Evolutionary conservation across 2,329 filamentous ascomycete genomes (phyloP), one percentile per base, ranked within the genome.

Genomic region (Aspergillus tubingensis): DNA sequence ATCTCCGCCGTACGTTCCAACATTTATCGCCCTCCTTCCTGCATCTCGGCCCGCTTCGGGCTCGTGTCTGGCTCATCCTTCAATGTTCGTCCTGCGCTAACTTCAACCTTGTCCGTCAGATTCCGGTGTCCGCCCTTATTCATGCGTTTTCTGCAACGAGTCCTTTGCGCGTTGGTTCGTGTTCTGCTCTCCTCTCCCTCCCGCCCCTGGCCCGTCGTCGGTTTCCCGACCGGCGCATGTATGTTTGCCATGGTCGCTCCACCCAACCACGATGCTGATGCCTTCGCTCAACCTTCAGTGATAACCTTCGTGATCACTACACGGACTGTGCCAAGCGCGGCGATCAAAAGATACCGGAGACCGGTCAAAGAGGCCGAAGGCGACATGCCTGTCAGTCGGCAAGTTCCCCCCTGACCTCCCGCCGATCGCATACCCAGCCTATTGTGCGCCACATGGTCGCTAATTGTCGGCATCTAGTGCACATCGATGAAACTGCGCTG

Each of bases 321-420:
- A 64, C 72, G 7, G 75, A 76, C 59, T 81, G 79, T 59, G 62
- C 73, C 32, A 70, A 76, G 62, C 74, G 79, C 10, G 77, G 76
- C n/a, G 73, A 78, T 64, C 75, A 74, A 38, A 69, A 75, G 53
- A 77, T 80, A 47, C 79, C 79, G 15, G 78, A 79, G 62, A 79
- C 79, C 0, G 77, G 78, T 8, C 76, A 80, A 63, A 74, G 79
- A 67, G 79, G 79, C 48, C 72, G 79, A 64, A 69, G 78, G 36
- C 77, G 78, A 54, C 79, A 81, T 77, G 79, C 79, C 4, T 81
- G 79, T 65, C 76, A 80, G 73, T 79, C 78, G 36, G 79, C 77
- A 69, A 67, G 73, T 70, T 19, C 53, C 32, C 32, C 15, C 13
- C 49, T 13, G 19, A n/a, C 3, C 27, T 19, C 21, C 21, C 17